These are phyloP conservation scores for Ceratocystis eucalypticola DNA, from an alignment of 2,329 filamentous ascomycete genomes.

Conservation along the genomic window DNA sequence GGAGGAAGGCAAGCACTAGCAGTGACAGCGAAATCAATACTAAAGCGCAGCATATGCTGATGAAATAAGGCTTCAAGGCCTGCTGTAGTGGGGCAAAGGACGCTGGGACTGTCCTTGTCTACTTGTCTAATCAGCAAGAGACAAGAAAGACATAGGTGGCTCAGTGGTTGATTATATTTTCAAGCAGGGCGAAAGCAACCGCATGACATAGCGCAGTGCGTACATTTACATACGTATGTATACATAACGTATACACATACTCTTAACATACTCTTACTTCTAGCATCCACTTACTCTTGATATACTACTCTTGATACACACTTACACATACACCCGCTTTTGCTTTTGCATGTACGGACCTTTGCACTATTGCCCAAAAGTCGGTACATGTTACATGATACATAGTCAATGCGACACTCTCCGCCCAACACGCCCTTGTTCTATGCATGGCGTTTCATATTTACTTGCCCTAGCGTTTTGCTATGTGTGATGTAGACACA, in stretches of 20 bases:
- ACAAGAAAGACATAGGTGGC: too few species aligned
- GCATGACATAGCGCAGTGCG: neutral
- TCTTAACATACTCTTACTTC: neutral
- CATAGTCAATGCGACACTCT: neutral
- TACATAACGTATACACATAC: neutral
- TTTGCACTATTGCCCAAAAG: conserved; percentile 5
- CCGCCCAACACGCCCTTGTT: neutral
- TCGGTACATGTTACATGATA: conserved; percentile 3
- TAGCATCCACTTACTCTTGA: neutral
- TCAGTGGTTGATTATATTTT: neutral
- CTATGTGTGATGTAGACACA: neutral
- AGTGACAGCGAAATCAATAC: too few species aligned
- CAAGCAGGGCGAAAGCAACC: neutral
- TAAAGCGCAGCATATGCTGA: too few species aligned
- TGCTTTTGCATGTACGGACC: neutral
- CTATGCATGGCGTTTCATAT: neutral
- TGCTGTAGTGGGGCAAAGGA: neutral
- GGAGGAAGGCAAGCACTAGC: too few species aligned
- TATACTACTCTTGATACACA: neutral
- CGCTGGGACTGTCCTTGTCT: neutral
- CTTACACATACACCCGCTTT: neutral
- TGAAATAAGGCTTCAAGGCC: too few species aligned
- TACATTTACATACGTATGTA: neutral
- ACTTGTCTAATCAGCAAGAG: too few species aligned
- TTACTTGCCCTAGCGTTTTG: neutral